Conservation (phyloP, 2,329 filamentous ascomycete genomes). For the Tolypocladium sp. region DNA sequence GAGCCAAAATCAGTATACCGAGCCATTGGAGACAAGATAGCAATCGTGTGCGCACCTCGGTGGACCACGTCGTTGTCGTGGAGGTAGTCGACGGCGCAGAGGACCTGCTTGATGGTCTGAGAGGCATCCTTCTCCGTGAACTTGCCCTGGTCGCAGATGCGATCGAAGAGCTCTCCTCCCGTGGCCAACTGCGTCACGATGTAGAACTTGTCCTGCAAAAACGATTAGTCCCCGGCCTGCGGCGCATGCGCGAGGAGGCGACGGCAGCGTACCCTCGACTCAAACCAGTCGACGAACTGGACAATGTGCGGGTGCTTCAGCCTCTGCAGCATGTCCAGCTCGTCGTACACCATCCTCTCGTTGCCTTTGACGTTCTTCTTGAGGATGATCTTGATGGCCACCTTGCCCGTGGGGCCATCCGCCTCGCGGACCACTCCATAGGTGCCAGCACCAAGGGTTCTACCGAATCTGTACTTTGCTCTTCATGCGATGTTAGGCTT, state of each 20-base stretch:
- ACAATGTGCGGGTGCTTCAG: constrained; percentile 94
- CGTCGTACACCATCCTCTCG: constrained; percentile 97
- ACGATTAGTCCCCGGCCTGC: not conserved
- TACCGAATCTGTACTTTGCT: constrained; percentile 82
- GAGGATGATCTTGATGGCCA: constrained; percentile 96
- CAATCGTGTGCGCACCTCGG: constrained; percentile 51
- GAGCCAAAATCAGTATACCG: not conserved
- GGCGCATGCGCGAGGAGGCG: not conserved
- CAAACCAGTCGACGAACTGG: constrained; percentile 97
- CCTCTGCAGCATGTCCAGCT: constrained; percentile 84
- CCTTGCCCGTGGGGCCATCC: constrained; percentile 72
- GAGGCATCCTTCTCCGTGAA: constrained; percentile 98
- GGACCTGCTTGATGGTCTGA: constrained; percentile 87
- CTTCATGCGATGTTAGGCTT: constrained; percentile 30
- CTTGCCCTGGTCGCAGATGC: constrained; percentile 95
- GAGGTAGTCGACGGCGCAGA: constrained; percentile 88
- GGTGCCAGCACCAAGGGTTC: constrained; percentile 89
- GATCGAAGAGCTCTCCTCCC: constrained; percentile 92
- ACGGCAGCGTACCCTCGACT: constrained; percentile 66
- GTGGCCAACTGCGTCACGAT: constrained; percentile 96
- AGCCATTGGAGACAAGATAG: not conserved
- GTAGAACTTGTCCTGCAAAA: constrained; percentile 87
- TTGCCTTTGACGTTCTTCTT: constrained; percentile 99
- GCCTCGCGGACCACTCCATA: constrained; percentile 98
- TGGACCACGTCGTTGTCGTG: constrained; percentile 94